Conservation (phyloP, 1,284 basidiomycete genomes). For the Boletellus sp. region DNA sequence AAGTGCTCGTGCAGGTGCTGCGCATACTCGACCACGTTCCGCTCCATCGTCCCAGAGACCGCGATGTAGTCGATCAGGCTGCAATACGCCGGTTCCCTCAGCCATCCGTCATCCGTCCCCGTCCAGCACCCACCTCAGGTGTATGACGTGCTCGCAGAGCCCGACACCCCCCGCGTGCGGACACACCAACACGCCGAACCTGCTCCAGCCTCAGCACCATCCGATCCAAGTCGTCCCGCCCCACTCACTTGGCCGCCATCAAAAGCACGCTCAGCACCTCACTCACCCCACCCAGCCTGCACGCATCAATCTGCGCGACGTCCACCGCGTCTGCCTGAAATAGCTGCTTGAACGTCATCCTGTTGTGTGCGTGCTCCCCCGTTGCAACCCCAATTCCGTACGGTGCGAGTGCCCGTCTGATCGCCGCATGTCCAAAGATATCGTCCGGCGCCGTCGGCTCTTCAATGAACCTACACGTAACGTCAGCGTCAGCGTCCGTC, state of each 20-base stretch:
- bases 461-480: conserved; percentile 76
- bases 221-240: neutral
- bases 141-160: conserved; percentile 90
- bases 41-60: conserved; percentile 85
- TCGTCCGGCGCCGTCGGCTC: conserved; percentile 93
- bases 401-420: conserved; percentile 75
- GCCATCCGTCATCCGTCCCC: conserved; percentile 7
- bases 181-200: conserved; percentile 85
- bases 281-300: conserved; percentile 86
- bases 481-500: conserved; percentile 2
- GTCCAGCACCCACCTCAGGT: conserved; percentile 54
- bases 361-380: conserved; percentile 92
- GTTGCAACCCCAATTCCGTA: conserved; percentile 89
- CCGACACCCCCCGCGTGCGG: conserved; percentile 95
- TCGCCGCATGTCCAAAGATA: conserved; percentile 77
- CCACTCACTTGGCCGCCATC: conserved; percentile 81
- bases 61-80: conserved; percentile 89
- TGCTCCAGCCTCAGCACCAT: conserved; percentile 24
- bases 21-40: conserved; percentile 86
- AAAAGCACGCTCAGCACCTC: conserved; percentile 87
- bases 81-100: conserved; percentile 12
- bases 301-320: conserved; percentile 91
- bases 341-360: conserved; percentile 93
- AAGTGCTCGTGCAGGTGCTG: conserved; percentile 94
- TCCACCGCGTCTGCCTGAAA: conserved; percentile 84